Conservation (phyloP, 257 asterid species). For the Thymus quinquecostatus region DNA sequence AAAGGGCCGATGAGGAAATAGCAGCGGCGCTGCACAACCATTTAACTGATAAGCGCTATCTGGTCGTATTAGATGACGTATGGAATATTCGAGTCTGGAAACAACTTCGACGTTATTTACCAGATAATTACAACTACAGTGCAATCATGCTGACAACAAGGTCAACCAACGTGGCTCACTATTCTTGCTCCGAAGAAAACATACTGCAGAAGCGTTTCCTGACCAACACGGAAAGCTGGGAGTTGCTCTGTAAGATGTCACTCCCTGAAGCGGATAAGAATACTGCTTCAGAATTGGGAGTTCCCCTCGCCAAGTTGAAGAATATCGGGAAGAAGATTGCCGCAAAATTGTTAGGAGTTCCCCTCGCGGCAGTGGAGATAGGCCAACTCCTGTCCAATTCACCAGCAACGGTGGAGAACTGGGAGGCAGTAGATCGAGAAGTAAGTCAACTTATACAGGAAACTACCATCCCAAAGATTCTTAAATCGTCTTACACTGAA, state of each 20-base stretch:
- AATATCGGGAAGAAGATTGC: slow-evolving; percentile 12
- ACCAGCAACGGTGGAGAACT: not conserved
- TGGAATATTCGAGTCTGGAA: not conserved
- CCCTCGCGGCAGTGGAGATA: slow-evolving; percentile 8
- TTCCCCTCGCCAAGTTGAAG: too few relatives aligned
- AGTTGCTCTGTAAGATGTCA: too few relatives aligned
- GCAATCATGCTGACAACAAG: slow-evolving; percentile 15
- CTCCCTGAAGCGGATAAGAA: too few relatives aligned
- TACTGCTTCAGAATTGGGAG: too few relatives aligned
- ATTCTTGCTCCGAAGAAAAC: too few relatives aligned
- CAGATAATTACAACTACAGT: not conserved
- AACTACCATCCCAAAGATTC: not conserved
- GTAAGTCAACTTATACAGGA: not conserved
- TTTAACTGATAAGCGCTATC: not conserved
- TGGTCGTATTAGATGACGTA: slow-evolving; percentile 22
- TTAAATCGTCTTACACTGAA: slow-evolving; percentile 22
- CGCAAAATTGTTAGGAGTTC: slow-evolving; percentile 28
- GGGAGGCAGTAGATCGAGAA: slow-evolving; percentile 16
- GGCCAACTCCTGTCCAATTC: slow-evolving; percentile 14
- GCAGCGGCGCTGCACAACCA: not conserved
- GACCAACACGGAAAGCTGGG: slow-evolving; percentile 1
- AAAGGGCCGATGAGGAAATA: not conserved
- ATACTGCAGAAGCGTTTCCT: not conserved
- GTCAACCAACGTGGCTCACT: not conserved
- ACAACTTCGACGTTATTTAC: not conserved